Evolutionary conservation across 805 yeast species (phyloP), one percentile per base, ranked within the genome.

Genomic region (Nakazawaea sp.): DNA sequence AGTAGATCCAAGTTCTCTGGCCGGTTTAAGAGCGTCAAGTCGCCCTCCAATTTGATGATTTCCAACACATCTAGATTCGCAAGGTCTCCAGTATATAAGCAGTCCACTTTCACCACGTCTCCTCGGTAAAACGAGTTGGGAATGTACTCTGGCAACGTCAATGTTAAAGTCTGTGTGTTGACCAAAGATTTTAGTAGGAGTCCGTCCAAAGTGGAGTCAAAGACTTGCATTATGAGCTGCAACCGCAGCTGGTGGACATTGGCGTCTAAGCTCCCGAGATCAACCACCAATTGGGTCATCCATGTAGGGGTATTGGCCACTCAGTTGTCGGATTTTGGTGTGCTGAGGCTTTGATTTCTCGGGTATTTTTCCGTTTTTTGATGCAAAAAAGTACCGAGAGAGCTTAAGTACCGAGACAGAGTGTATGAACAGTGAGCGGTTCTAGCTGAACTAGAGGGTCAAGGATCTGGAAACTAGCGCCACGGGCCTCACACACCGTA

Each of bases 81-180:
- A 4, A 33, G 18, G 36, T 40, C 34, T 4, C 45, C 43, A 12
- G 33, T 29, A 26, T 34, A 37, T 18, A 35, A 30, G 25, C 42
- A 37, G 25, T 43, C 45, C 7, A 43, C 25, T 16, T 36, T 43
- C 19, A 43, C 28, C n/a, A 40, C 20, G 11, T 35, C 40, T 5
- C 45, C 45, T 15, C 13, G 19, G n/a, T 10, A 13, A 21, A 32
- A 37, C 3, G 18, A 12, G 18, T 15, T 21, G 5, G 11, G 10
- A 6, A 36, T 36, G 20, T 28, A 32, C 10, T 16, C 16, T 4
- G 40, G 36, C 18, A 37, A 6, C 7, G 17, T 10, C 7, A 37
- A 4, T 10, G 27, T 8, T 11, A 37, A 10, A 8, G 15, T 23
- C 13, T 27, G 40, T 4, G 20, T n/a, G 16, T 20, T 30, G 5